Conservation (phyloP, 2,329 filamentous ascomycete species). For the Piedraia hortae region DNA sequence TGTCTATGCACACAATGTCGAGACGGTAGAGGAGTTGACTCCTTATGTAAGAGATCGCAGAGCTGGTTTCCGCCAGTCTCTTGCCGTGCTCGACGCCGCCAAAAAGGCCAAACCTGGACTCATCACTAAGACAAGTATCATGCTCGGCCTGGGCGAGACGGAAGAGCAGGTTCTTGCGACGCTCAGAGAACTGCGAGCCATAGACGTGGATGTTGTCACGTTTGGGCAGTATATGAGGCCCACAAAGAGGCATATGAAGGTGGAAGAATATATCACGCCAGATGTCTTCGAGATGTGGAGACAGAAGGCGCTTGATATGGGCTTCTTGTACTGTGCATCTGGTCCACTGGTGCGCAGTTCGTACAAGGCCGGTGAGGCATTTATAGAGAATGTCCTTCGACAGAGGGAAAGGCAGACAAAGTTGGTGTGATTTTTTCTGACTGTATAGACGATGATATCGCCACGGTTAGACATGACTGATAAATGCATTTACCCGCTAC, state of each 20-base stretch:
- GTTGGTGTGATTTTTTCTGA: too few relatives aligned
- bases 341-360: constrained; percentile 80
- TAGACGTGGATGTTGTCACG: constrained; percentile 76
- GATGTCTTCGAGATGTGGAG: constrained; percentile 81
- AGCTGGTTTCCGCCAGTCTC: constrained; percentile 65
- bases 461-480: too few relatives aligned
- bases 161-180: constrained; percentile 64
- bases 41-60: constrained; percentile 72
- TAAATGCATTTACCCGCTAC: too few relatives aligned
- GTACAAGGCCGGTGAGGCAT: constrained; percentile 94
- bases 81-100: constrained; percentile 52
- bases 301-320: constrained; percentile 69
- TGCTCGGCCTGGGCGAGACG: constrained; percentile 83
- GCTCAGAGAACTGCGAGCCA: constrained; percentile 51
- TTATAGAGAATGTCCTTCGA: constrained; percentile 92
- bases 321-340: constrained; percentile 87
- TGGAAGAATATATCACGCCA: constrained; percentile 82
- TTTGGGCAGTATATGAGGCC: constrained; percentile 99
- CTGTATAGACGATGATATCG: too few relatives aligned
- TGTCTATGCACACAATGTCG: constrained; percentile 90
- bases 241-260: constrained; percentile 91
- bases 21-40: constrained; percentile 77
- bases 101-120: constrained; percentile 51
- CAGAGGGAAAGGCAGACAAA: constrained; percentile 31
- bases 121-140: constrained; percentile 96